A percentile compares a stretch with the other conserved stretches of the same genome.
phyloP scores from a whole-genome alignment of 108 stramenopile genomes.

The Fistulifera solaris region DNA sequence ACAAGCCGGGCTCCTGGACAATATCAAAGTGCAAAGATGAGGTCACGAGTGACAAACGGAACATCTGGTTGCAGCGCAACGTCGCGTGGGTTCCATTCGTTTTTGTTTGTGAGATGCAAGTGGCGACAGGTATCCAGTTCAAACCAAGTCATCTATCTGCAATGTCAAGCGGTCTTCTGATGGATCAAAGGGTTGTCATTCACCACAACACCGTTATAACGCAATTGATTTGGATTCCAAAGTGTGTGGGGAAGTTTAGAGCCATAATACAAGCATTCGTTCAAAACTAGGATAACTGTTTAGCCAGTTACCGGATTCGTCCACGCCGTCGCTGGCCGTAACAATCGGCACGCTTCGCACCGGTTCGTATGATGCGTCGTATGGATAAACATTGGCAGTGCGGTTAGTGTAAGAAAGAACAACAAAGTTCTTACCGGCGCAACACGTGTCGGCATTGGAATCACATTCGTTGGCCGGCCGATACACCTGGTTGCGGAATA shows the following conservation, averaged over 20 bases:
- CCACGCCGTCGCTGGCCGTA: neutral
- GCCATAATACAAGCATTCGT: neutral
- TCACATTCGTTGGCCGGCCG: too few relatives aligned
- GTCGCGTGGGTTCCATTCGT: neutral
- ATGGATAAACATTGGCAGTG: neutral
- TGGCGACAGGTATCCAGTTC: neutral
- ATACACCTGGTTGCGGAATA: too few relatives aligned
- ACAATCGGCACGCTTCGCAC: neutral
- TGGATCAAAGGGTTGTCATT: neutral
- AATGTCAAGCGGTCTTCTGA: neutral
- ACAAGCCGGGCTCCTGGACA: too few relatives aligned
- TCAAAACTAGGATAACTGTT: neutral
- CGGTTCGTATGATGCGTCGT: too few relatives aligned
- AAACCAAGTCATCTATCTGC: neutral
- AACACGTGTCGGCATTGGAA: conserved; percentile 3
- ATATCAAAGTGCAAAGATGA: too few relatives aligned
- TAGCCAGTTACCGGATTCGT: neutral
- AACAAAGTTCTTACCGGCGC: neutral
- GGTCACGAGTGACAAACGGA: too few relatives aligned
- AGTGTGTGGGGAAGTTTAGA: neutral
- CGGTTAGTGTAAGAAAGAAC: neutral
- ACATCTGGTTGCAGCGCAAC: too few relatives aligned
- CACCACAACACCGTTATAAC: neutral
- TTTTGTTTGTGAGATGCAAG: neutral
- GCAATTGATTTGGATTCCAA: neutral